These are phyloP conservation scores for Fusarium vanettenii DNA, from an alignment of 2,329 filamentous ascomycete species.

Conservation along the genomic window DNA sequence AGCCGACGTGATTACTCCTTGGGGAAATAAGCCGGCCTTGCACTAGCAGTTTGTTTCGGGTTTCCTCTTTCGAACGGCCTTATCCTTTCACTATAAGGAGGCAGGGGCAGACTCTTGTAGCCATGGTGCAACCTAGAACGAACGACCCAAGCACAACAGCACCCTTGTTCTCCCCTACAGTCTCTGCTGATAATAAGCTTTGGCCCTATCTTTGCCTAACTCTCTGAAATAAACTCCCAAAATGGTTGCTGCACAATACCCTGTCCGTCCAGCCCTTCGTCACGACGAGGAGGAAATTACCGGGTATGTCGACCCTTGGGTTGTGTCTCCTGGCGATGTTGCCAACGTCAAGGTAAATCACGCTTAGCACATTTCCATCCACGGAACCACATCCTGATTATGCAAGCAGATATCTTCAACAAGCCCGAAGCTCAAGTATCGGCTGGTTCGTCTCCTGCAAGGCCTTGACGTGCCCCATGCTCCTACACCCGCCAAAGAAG, in stretches of 20 bases:
- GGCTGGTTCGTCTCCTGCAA: slow-evolving; percentile 1
- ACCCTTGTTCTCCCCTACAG: background rate
- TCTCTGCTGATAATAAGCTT: background rate
- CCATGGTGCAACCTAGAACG: background rate
- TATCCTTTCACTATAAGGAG: background rate
- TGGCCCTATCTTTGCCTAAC: background rate
- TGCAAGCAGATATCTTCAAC: background rate
- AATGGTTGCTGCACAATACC: background rate
- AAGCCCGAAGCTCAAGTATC: slow-evolving; percentile 4
- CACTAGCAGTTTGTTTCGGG: background rate
- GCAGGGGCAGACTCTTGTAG: background rate
- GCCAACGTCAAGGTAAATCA: background rate
- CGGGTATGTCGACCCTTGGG: slow-evolving; percentile 16
- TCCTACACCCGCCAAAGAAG: slow-evolving; percentile 10
- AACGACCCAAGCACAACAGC: background rate
- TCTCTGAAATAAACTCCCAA: background rate
- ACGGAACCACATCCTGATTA: background rate
- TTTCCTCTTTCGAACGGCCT: background rate
- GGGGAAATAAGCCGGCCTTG: background rate
- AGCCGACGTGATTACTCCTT: background rate
- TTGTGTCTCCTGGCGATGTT: background rate
- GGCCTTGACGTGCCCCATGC: slow-evolving; percentile 8
- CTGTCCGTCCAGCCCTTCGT: background rate
- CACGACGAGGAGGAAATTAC: slow-evolving; percentile 14
- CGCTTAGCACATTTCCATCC: rapidly evolving